Evolutionary conservation across 2,329 filamentous ascomycete genomes (phyloP), one percentile per base, ranked within the genome.

Genomic region (Penicillium glabrum): DNA sequence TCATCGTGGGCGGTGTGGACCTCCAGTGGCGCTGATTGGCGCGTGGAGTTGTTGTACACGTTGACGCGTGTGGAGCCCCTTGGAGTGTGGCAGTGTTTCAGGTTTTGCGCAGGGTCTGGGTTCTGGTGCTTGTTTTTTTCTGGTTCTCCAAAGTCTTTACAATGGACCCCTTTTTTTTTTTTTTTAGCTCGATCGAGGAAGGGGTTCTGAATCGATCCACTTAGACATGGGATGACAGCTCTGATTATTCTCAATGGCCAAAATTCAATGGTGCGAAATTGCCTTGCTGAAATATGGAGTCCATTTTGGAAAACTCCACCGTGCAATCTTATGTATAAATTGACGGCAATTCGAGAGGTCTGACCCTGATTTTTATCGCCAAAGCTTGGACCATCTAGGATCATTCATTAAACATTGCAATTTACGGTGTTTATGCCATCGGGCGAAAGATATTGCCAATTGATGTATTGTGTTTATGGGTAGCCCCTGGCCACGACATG

Each of bases 1-100:
- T 60, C 60, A 43, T 48, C 55, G 54, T 58, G 55, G 60, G 60
- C 60, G 60, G 60, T 62, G 60, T 39, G 48, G 23, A 16, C 16
- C 14, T 14, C 3, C n/a, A 19, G 33, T 47, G 43, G 33, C 6
- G 24, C 19, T 58, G 51, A 58, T 58, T 60, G 58, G 58, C 21
- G 29, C n/a, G 24, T 10, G 19, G 23, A 43, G 24, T 56, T 39
- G 35, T 33, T 33, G 55, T 53, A 55, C 56, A 61, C 55, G 60
- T 60, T 54, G 56, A 61, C 60, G 58, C 55, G 60, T 56, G 58
- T 49, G 47, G 47, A 24, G 19, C 46, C 46, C 46, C 29, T 26
- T 24, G 58, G 58, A 54, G 37, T 56, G 51, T 48, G 31, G 33
- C 41, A 21, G 35, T 35, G 57, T 60, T 62, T 62, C 57, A 60